Conservation (phyloP, 202 grass and related monocot genomes). For the Schoenoplectus tabernaemontani region DNA sequence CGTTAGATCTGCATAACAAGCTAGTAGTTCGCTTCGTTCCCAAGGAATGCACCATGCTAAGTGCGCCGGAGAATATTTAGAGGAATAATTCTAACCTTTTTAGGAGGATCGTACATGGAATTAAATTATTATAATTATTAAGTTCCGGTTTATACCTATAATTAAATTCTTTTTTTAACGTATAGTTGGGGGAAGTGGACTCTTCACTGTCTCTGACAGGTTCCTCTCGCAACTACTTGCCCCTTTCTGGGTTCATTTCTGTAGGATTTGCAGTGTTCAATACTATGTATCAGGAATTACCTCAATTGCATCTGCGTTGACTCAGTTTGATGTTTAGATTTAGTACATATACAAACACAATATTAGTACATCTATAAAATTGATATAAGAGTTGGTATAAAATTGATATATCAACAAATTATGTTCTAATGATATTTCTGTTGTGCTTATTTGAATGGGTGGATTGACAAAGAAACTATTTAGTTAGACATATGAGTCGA, state of each 20-base stretch:
- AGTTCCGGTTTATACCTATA: background rate
- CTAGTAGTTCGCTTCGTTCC: conserved; percentile 8
- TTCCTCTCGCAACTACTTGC: background rate
- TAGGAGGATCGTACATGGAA: background rate
- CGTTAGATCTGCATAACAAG: background rate
- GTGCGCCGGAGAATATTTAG: conserved; percentile 8
- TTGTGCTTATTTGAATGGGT: no score
- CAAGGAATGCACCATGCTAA: background rate
- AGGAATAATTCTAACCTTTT: conserved; percentile 11
- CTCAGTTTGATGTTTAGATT: background rate
- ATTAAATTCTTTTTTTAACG: background rate
- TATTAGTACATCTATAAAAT: no score
- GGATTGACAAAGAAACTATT: no score
- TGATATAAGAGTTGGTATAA: no score
- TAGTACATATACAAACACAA: no score
- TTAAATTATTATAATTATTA: conserved; percentile 8
- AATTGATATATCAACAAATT: no score
- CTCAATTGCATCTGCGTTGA: background rate
- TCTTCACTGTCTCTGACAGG: background rate
- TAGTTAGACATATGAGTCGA: no score
- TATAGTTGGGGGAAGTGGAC: background rate
- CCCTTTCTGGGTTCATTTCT: background rate
- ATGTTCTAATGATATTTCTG: no score
- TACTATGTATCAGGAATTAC: background rate
- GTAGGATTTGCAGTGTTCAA: background rate